Percentiles rank a stretch among this genome's conserved stretches.
Conservation (phyloP, 2,329 filamentous ascomycete species). For the Seiridium cupressi region DNA sequence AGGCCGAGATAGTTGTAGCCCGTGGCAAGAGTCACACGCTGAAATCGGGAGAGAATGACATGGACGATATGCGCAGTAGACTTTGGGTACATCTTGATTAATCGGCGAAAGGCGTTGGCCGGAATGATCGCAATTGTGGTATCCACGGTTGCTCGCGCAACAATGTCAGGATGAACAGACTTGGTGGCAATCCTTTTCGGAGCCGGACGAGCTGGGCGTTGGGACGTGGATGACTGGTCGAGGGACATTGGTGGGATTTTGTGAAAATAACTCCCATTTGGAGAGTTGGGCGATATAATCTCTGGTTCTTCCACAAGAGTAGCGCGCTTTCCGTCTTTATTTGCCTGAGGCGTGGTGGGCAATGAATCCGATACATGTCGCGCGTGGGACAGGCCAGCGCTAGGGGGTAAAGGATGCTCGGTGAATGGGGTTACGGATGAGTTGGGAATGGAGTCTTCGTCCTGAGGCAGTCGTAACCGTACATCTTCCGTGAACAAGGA, state of each 20-base stretch:
- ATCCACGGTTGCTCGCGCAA: slow-evolving; percentile 92
- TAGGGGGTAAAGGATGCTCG: slow-evolving; percentile 25
- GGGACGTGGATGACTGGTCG: slow-evolving; percentile 42
- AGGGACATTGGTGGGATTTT: slow-evolving; percentile 75
- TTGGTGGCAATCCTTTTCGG: slow-evolving; percentile 52
- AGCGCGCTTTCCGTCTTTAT: slow-evolving; percentile 15
- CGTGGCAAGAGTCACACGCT: slow-evolving; percentile 90
- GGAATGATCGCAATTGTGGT: slow-evolving; percentile 98
- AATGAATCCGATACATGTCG: slow-evolving; percentile 14
- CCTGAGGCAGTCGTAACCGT: slow-evolving; percentile 70
- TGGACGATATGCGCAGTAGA: slow-evolving; percentile 97
- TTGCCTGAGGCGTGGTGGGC: slow-evolving; percentile 18
- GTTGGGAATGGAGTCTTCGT: slow-evolving; percentile 42
- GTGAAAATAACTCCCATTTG: slow-evolving; percentile 42
- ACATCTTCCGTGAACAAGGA: slow-evolving; percentile 96
- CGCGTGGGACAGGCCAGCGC: slow-evolving; percentile 12
- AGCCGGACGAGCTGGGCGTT: slow-evolving; percentile 33
- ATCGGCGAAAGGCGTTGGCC: slow-evolving; percentile 86
- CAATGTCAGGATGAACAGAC: slow-evolving; percentile 93
- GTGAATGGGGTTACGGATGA: slow-evolving; percentile 24
- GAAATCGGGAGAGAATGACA: slow-evolving; percentile 90
- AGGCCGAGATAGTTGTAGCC: slow-evolving; percentile 93
- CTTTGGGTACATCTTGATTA: slow-evolving; percentile 93
- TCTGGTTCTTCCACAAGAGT: slow-evolving; percentile 24
- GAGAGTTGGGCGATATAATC: slow-evolving; percentile 20